Base-by-base conservation (phyloP, 371 early-diverging fungal genomes). In the Gilbertella persicaria region DNA sequence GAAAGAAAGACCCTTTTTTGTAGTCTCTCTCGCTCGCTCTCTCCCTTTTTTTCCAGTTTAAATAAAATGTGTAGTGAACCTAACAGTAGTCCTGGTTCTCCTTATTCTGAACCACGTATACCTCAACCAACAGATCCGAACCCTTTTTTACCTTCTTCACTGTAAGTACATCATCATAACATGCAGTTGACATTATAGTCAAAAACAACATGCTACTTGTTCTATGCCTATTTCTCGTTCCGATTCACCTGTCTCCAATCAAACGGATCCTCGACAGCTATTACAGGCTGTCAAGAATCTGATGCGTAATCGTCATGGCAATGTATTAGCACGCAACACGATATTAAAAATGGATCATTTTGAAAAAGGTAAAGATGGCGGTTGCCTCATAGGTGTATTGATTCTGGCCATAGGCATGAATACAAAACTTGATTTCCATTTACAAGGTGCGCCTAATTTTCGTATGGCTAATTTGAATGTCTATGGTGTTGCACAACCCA, bases 371-470 rank as follows among this genome's bases (percentile, higher is more conserved):
- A 58, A 45, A n/a, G n/a, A n/a, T n/a, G n/a, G n/a, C n/a, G n/a
- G n/a, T n/a, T n/a, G n/a, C n/a, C n/a, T n/a, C n/a, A n/a, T n/a
- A n/a, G n/a, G n/a, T n/a, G n/a, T 14, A 26, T 23, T 26, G 28
- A 24, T 26, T 17, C 16, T 21, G 35, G 23, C 12, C 2, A 24
- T 35, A 80, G 84, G 69, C 7, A 47, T 78, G 41, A 72, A 83
- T 57, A 66, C 75, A 26, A 73, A 77, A 13, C 57, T 84, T 8
- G 85, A 79, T 59, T 81, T 86, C 44, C 74, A 81, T 62, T 54
- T 87, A n/a, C 81, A 86, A 38, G 88, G 87, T 2, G 84, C 87
- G 8, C 87, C 87, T 35, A 87, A 88, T 55, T 88, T 88, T 68
- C 79, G 88, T 12, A 65, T 71, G 45, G 79, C 78, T 2, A 79